Base-by-base conservation (phyloP, 2,329 filamentous ascomycete genomes). In the Colletotrichum somersetense region DNA sequence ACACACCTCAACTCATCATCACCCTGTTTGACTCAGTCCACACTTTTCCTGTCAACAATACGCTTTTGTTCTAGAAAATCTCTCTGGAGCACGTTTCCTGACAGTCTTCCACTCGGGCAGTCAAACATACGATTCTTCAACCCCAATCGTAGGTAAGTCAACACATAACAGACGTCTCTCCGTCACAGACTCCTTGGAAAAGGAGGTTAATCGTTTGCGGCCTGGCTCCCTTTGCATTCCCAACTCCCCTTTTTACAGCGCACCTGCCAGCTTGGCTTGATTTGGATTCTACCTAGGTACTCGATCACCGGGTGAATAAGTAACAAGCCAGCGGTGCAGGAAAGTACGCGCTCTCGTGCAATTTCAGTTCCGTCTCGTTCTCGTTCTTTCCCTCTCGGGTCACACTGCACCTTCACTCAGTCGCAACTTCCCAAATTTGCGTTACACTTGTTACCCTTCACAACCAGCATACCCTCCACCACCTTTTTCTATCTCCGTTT, bases 91-190 rank as follows among this genome's bases (percentile, higher is more conserved):
- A 58, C 35, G 3, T 16, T 44, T 18, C 35, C 14, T n/a, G 26
- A 35, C 20, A 33, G n/a, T 38, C 52, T 38, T 35, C 20, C 52
- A 20, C 11, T 26, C 30, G 30, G 30, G 12, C 42, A 16, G 23
- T 53, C n/a, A 20, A 33, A 53, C 42, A 30, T 14, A 23, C 38
- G 4, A 38, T 33, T 40, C 67, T 59, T 20, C 58, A 62, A 58
- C 23, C 44, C 23, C 33, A 58, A 23, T 58, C 33, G 65, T 63
- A 68, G 64, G 68, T 71, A 68, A 71, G 68, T 67, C n/a, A 6
- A 44, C 23, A 48, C 5, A 46, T 56, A 18, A 12, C 10, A 14
- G n/a, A 23, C n/a, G 30, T 57, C 53, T 42, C 20, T 35, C 20
- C 14, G n/a, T 62, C 42, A 48, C 7, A 12, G 42, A 23, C 40